Evolutionary conservation across 2,329 filamentous ascomycete species (phyloP).

Genomic region (Sporothrix schenckii): DNA sequence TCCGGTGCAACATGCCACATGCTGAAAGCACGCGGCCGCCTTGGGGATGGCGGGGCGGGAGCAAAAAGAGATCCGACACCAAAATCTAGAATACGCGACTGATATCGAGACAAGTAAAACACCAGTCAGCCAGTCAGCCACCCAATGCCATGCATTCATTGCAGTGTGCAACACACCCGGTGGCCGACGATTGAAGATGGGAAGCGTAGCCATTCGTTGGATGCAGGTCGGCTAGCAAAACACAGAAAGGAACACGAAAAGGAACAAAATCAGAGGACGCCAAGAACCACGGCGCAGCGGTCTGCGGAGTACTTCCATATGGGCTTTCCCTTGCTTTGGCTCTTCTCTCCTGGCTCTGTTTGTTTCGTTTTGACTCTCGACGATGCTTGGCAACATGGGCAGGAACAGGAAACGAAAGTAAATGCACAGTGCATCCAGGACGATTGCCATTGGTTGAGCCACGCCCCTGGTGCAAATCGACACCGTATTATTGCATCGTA

Average conservation of each 20-base stretch:
- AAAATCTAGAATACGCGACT: no score
- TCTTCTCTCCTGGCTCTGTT: neutral
- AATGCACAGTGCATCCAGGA: neutral
- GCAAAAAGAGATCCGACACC: no score
- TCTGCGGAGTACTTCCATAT: no score
- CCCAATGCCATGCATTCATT: neutral
- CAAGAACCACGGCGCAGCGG: neutral
- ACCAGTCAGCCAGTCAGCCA: neutral
- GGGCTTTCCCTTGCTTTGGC: no score
- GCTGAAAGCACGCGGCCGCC: neutral
- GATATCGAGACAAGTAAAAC: neutral
- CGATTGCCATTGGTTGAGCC: constrained; percentile 2
- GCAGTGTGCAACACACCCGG: constrained; percentile 9
- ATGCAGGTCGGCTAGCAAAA: neutral
- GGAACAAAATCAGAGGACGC: neutral
- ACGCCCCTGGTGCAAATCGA: neutral
- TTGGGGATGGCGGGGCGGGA: neutral
- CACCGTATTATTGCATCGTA: neutral
- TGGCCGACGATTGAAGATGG: neutral
- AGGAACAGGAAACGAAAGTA: neutral
- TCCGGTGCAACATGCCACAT: constrained; percentile 27
- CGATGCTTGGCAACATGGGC: constrained; percentile 3
- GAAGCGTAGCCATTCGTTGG: neutral
- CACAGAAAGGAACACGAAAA: neutral
- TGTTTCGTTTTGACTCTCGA: constrained; percentile 21